These are phyloP conservation scores for Jimgerdemannia lactiflua DNA, from an alignment of 192 early-diverging fungal species.

Conservation along the genomic window DNA sequence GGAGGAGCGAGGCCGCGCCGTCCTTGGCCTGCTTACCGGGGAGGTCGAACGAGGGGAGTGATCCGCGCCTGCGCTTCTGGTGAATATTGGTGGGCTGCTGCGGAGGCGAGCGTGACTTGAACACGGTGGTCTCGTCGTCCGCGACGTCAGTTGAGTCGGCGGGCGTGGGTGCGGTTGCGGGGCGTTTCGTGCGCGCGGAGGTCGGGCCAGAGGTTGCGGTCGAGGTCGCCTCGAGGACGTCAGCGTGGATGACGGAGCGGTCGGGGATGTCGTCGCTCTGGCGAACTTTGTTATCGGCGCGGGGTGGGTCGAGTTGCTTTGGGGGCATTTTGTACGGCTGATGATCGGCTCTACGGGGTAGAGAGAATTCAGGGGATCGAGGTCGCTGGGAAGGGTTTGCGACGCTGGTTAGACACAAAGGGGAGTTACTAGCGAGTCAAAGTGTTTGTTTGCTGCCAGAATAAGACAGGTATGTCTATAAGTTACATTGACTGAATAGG, in stretches of 20 bases:
- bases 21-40: not conserved
- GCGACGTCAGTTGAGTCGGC: not conserved
- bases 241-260: not conserved
- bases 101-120: not conserved
- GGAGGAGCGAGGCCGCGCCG: conserved; percentile 6
- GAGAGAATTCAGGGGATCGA: not conserved
- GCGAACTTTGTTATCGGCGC: conserved; percentile 14
- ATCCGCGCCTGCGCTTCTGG: conserved; percentile 15
- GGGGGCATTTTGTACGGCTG: conserved; percentile 1
- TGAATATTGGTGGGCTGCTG: not conserved
- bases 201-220: not conserved
- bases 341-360: not conserved
- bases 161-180: no score
- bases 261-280: conserved; percentile 2
- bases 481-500: no score
- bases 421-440: no score
- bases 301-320: conserved; percentile 24
- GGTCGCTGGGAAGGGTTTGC: not conserved
- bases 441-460: no score
- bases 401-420: not conserved
- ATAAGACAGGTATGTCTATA: no score
- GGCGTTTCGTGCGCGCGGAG: not conserved
- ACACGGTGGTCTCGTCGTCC: not conserved
- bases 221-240: not conserved
- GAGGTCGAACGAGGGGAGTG: conserved; percentile 11